Percentiles rank a stretch among this genome's conserved stretches.
Conservation (phyloP, 2,329 filamentous ascomycete genomes). For the Pseudogymnoascus sp. region DNA sequence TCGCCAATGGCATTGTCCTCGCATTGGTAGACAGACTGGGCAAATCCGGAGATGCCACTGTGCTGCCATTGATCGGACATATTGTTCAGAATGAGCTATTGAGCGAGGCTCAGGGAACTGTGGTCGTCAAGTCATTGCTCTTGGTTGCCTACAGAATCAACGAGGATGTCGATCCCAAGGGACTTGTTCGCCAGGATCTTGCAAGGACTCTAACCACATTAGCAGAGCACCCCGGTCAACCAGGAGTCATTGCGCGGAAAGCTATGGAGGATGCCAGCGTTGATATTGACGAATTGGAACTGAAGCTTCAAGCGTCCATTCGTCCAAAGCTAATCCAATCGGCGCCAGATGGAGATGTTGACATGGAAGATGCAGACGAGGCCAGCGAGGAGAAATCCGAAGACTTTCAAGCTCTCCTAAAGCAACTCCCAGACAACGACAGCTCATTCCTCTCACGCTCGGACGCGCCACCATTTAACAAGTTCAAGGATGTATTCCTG, state of each 20-base stretch:
- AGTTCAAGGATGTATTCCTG: conserved; percentile 53
- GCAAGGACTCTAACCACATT: conserved; percentile 59
- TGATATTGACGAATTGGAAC: conserved; percentile 66
- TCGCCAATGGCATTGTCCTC: conserved; percentile 63
- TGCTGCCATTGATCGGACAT: conserved; percentile 50
- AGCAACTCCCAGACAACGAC: conserved; percentile 30
- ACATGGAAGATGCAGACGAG: conserved; percentile 38
- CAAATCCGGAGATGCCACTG: conserved; percentile 49
- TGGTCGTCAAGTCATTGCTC: conserved; percentile 57
- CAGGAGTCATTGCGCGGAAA: conserved; percentile 56
- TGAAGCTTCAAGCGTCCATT: conserved; percentile 63
- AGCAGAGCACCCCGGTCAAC: conserved; percentile 48
- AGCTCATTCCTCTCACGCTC: conserved; percentile 45
- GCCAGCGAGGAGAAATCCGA: conserved; percentile 25
- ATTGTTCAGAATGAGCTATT: conserved; percentile 53
- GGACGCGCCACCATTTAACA: conserved; percentile 31
- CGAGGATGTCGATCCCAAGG: conserved; percentile 44
- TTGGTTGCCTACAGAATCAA: conserved; percentile 50
- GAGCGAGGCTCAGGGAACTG: conserved; percentile 52
- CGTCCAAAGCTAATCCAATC: conserved; percentile 47
- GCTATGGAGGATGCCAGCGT: conserved; percentile 58
- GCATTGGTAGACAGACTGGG: conserved; percentile 53
- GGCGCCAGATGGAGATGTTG: conserved; percentile 40
- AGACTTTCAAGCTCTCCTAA: conserved; percentile 19
- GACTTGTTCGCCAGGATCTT: conserved; percentile 52